These are phyloP conservation scores for Fibroporia radiculosa DNA, from an alignment of 768 basidiomycete genomes.

Conservation along the genomic window DNA sequence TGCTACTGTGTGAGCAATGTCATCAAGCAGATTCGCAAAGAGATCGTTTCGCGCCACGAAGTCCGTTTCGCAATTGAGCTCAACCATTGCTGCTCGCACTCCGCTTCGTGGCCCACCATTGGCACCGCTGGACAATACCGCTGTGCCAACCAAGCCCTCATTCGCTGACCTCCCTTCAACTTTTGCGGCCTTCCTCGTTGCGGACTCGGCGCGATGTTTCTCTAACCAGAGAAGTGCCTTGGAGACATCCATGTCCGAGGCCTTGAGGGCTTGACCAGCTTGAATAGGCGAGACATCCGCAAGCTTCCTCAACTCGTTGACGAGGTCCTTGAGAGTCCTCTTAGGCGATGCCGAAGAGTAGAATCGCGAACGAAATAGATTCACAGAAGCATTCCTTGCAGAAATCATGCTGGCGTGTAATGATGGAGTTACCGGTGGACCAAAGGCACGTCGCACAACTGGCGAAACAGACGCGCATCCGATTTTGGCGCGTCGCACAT, in stretches of 20 bases:
- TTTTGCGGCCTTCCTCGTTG: conserved; percentile 78
- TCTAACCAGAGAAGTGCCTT: conserved; percentile 77
- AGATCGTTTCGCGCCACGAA: conserved; percentile 86
- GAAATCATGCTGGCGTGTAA: conserved; percentile 13
- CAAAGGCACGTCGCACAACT: too few relatives aligned
- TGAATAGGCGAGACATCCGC: conserved; percentile 79
- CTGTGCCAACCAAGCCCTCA: conserved; percentile 77
- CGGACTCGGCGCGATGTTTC: conserved; percentile 61
- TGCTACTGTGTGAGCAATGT: conserved; percentile 80
- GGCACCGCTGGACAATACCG: conserved; percentile 59
- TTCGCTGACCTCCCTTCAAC: conserved; percentile 64
- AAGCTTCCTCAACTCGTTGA: conserved; percentile 79
- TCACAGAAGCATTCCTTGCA: conserved; percentile 8
- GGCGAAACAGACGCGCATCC: too few relatives aligned
- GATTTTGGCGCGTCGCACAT: too few relatives aligned
- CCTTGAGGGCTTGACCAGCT: conserved; percentile 79
- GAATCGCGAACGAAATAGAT: conserved; percentile 25
- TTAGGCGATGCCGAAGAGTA: conserved; percentile 53
- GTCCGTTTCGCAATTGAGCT: conserved; percentile 95
- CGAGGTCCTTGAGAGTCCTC: conserved; percentile 57
- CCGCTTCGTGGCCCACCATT: conserved; percentile 32
- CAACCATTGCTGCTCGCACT: conserved; percentile 78
- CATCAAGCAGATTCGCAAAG: conserved; percentile 67
- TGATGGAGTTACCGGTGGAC: background rate
- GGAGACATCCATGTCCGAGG: conserved; percentile 65